Evolutionary conservation across 208 protist genomes (phyloP).

Genomic region (Wallacemonas sp.): DNA sequence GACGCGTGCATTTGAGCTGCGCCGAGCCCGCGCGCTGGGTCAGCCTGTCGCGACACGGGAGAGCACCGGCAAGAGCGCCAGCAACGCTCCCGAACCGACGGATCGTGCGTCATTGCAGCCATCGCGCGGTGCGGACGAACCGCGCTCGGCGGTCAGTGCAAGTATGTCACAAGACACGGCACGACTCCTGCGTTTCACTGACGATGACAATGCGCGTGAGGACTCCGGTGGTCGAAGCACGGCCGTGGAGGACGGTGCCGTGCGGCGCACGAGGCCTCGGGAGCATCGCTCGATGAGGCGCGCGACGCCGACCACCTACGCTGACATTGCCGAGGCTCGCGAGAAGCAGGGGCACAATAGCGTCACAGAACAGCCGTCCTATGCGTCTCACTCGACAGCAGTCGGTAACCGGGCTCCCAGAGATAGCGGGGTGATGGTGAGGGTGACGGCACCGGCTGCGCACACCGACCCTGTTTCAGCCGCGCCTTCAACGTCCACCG

Average conservation of each 20-base stretch:
- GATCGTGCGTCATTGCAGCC: background rate
- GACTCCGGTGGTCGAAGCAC: background rate
- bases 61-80: background rate
- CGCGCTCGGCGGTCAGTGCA: background rate
- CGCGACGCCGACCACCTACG: conserved; percentile 6
- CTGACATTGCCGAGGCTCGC: background rate
- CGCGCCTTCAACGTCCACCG: background rate
- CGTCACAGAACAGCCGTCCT: too few relatives aligned
- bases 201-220: background rate
- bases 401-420: too few relatives aligned
- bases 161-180: background rate
- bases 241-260: too few relatives aligned
- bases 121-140: background rate
- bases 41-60: background rate
- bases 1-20: conserved; percentile 57
- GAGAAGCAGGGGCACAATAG: background rate
- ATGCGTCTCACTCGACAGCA: too few relatives aligned
- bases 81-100: background rate
- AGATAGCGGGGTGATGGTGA: background rate
- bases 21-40: conserved; percentile 28
- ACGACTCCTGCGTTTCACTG: conserved; percentile 2
- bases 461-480: background rate
- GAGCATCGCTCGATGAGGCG: too few relatives aligned
- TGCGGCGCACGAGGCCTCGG: too few relatives aligned
- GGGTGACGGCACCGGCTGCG: background rate